Conservation (phyloP, 225 moss, liverwort and hornwort species). For the Anthoceros angustus region DNA sequence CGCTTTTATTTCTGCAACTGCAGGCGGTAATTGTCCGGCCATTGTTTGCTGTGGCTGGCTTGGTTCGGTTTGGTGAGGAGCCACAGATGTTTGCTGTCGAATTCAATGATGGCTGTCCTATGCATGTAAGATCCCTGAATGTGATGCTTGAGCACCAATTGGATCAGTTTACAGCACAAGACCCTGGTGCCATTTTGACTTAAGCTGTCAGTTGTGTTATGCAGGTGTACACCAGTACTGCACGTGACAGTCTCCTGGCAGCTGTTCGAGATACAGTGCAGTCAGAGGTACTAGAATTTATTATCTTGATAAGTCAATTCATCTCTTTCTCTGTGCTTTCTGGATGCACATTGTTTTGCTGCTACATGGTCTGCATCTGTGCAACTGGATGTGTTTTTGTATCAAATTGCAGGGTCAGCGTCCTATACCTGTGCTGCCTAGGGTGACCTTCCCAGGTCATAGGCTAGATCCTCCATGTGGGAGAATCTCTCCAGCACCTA, state of each 20-base stretch:
- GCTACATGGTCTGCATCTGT: background rate
- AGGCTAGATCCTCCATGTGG: conserved; percentile 75
- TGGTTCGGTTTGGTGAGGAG: conserved; percentile 88
- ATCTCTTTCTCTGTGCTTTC: background rate
- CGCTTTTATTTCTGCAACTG: conserved; percentile 15
- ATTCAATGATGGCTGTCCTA: conserved; percentile 80
- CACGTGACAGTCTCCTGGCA: conserved; percentile 75
- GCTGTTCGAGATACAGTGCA: conserved; percentile 73
- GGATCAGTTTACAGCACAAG: too few species aligned
- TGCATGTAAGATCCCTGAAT: conserved; percentile 34
- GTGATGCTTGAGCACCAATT: too few species aligned
- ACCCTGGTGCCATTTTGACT: background rate
- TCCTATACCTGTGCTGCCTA: conserved; percentile 61
- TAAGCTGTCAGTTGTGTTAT: conserved; percentile 7
- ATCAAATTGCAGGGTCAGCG: conserved; percentile 50
- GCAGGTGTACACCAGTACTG: conserved; percentile 86
- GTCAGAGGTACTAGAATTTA: conserved; percentile 36
- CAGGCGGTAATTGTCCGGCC: conserved; percentile 94
- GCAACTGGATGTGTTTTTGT: background rate
- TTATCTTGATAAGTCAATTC: background rate
- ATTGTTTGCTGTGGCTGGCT: conserved; percentile 62
- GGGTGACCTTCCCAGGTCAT: conserved; percentile 76
- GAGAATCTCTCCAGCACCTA: conserved; percentile 47
- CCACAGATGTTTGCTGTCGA: conserved; percentile 93
- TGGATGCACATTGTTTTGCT: background rate